These are phyloP conservation scores for Psidium friedrichsthalianum DNA, from an alignment of 345 rosid species.

Conservation along the genomic window DNA sequence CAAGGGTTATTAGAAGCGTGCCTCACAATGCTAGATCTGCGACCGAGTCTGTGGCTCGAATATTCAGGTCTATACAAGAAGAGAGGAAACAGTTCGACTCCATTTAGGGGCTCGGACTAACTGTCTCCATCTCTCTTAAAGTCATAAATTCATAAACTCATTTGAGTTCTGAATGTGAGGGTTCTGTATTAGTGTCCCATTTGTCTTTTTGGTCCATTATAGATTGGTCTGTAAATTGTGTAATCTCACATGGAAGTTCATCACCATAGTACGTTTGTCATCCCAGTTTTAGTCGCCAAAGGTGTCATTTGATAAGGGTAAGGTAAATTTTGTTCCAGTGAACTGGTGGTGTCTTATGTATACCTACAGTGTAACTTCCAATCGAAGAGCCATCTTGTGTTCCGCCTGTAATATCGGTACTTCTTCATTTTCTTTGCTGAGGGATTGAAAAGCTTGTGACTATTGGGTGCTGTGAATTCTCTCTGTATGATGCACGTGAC, in stretches of 20 bases:
- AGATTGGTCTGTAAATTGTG: neutral
- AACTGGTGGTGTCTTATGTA: neutral
- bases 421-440: neutral
- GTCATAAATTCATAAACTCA: too few relatives aligned
- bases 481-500: neutral
- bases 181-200: neutral
- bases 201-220: neutral
- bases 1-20: slow-evolving; percentile 68
- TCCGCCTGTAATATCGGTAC: neutral
- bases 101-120: slow-evolving; percentile 3
- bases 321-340: neutral
- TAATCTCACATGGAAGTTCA: neutral
- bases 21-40: slow-evolving; percentile 76
- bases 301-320: neutral
- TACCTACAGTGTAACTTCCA: neutral
- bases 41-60: slow-evolving; percentile 74
- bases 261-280: neutral
- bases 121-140: neutral
- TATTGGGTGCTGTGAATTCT: neutral
- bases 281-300: neutral
- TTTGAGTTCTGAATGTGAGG: neutral
- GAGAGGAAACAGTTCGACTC: slow-evolving; percentile 50
- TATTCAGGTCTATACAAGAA: slow-evolving; percentile 81
- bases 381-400: neutral
- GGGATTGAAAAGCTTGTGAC: neutral